Percentiles rank a stretch among this genome's conserved stretches.
phyloP scores from a whole-genome alignment of 352 stramenopile genomes.

The Phytophthora pini region DNA sequence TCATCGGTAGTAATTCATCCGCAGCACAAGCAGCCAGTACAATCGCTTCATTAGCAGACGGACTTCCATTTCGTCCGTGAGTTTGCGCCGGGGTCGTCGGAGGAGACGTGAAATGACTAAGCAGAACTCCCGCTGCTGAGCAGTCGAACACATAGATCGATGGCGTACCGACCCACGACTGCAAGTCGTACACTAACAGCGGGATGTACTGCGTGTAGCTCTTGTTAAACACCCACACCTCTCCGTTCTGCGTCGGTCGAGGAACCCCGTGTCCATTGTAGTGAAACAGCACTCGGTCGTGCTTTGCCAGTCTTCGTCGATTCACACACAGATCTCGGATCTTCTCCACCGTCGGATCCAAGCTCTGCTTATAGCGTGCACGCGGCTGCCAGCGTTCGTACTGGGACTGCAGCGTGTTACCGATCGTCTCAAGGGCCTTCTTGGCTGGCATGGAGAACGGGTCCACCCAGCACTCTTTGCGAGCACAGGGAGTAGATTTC shows the following conservation, averaged over 20 bases:
- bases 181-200: constrained; percentile 96
- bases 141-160: constrained; percentile 99
- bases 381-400: constrained; percentile 96
- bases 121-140: constrained; percentile 94
- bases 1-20: constrained; percentile 96
- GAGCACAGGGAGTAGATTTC: constrained; percentile 95
- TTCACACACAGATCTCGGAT: constrained; percentile 94
- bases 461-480: constrained; percentile 99
- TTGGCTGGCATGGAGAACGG: constrained; percentile 93
- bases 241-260: constrained; percentile 95
- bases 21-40: constrained; percentile 95
- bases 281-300: constrained; percentile 98
- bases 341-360: constrained; percentile 98
- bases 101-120: constrained; percentile 93
- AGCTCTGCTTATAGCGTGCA: constrained; percentile 93
- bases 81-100: constrained; percentile 25
- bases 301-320: constrained; percentile 92
- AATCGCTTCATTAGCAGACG: constrained; percentile 90
- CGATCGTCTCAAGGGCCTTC: constrained; percentile 97
- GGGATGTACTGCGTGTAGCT: constrained; percentile 99
- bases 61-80: constrained; percentile 30
- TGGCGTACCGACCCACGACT: constrained; percentile 93
- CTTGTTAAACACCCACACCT: constrained; percentile 99
- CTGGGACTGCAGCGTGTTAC: constrained; percentile 94
- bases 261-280: constrained; percentile 99